These are phyloP conservation scores for Naganishia randhawae DNA, from an alignment of 768 basidiomycete species.

Conservation along the genomic window DNA sequence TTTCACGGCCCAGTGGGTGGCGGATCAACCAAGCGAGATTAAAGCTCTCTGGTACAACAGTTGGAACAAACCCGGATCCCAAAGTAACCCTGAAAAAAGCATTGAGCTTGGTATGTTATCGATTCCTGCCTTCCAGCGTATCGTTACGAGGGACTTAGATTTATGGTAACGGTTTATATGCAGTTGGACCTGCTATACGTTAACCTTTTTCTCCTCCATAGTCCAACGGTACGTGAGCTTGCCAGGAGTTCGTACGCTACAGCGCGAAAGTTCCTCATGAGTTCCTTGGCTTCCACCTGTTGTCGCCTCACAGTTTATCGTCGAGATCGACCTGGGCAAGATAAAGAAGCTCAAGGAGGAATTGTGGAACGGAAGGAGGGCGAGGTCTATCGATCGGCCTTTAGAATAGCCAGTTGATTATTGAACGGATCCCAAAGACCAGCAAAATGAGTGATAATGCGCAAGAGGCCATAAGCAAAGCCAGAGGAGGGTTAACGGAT, in stretches of 20 bases:
- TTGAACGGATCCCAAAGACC: slow-evolving; percentile 43
- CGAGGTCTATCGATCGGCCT: slow-evolving; percentile 54
- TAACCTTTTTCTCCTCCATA: slow-evolving; percentile 65
- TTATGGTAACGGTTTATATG: too few species aligned
- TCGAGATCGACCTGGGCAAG: slow-evolving; percentile 52
- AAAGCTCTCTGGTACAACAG: slow-evolving; percentile 50
- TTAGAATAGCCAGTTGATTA: slow-evolving; percentile 49
- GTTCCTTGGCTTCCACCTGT: too few species aligned
- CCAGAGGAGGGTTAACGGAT: too few species aligned
- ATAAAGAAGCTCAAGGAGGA: slow-evolving; percentile 65
- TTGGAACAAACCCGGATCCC: neutral
- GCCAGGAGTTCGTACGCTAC: neutral
- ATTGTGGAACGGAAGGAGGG: slow-evolving; percentile 53
- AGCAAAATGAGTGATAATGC: slow-evolving; percentile 35
- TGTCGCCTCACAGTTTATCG: slow-evolving; percentile 4
- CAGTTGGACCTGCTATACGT: slow-evolving; percentile 49
- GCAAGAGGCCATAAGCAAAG: neutral
- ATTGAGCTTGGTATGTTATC: neutral
- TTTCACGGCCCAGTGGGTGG: neutral
- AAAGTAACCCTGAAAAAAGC: neutral
- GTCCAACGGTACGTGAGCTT: slow-evolving; percentile 39
- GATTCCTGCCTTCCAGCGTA: too few species aligned
- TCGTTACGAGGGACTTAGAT: too few species aligned
- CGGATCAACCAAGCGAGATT: neutral
- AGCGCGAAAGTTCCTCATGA: too few species aligned